These are phyloP conservation scores for Microcyclospora tardicrescens DNA, from an alignment of 2,329 filamentous ascomycete species.

Conservation along the genomic window DNA sequence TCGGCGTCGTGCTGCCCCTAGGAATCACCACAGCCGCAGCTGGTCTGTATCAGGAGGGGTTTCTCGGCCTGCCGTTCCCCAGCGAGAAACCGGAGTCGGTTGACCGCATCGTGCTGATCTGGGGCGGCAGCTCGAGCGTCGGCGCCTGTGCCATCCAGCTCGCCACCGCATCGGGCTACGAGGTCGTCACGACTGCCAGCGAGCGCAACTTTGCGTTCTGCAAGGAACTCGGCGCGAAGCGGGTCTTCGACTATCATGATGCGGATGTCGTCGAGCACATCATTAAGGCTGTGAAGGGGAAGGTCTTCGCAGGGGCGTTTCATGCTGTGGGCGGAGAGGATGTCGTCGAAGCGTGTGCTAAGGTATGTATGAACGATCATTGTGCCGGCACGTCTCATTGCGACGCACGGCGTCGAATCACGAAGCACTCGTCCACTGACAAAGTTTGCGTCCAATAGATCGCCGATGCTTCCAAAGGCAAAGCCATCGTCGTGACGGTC, in stretches of 20 bases:
- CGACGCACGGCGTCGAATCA: too few relatives aligned
- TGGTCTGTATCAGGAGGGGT: constrained; percentile 18
- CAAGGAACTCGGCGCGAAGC: constrained; percentile 7
- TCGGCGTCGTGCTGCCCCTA: constrained; percentile 31
- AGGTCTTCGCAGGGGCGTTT: constrained; percentile 20
- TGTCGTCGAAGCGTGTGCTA: constrained; percentile 15
- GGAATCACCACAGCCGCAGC: constrained; percentile 29
- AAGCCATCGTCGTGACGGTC: too few relatives aligned
- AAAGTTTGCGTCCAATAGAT: too few relatives aligned
- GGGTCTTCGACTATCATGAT: constrained; percentile 14
- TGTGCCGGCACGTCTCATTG: too few relatives aligned
- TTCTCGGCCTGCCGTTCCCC: constrained; percentile 14
- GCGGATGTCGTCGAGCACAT: constrained; percentile 16
- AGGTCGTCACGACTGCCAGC: constrained; percentile 26
- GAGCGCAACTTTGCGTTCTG: constrained; percentile 18
- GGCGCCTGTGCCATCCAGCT: constrained; percentile 29
- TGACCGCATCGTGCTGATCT: constrained; percentile 21
- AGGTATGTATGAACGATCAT: too few relatives aligned
- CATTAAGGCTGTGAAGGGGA: constrained; percentile 15
- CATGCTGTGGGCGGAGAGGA: constrained; percentile 16
- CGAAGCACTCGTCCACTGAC: too few relatives aligned
- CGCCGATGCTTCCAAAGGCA: too few relatives aligned
- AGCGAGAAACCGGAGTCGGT: constrained; percentile 5
- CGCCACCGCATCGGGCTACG: constrained; percentile 37
- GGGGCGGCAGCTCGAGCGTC: constrained; percentile 23